Conservation (phyloP, 106 monocot genomes). For the Xerophyta viscosa region DNA sequence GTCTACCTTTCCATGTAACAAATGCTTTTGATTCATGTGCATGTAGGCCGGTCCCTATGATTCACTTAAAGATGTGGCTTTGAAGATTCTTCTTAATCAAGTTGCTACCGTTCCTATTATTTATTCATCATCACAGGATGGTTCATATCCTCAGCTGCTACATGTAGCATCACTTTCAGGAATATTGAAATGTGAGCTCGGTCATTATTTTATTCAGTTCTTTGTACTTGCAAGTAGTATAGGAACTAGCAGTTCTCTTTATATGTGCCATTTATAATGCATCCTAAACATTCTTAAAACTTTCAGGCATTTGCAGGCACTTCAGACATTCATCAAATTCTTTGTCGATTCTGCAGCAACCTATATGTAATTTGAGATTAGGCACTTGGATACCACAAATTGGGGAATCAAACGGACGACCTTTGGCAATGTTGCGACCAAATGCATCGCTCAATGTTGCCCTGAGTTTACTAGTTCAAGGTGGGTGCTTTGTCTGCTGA, state of each 20-base stretch:
- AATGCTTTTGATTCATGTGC: not conserved
- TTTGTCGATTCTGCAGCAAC: slow-evolving; percentile 75
- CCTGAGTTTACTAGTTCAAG: slow-evolving; percentile 80
- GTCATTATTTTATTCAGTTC: no score
- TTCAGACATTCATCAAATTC: slow-evolving; percentile 69
- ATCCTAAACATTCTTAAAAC: not conserved
- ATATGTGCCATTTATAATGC: not conserved
- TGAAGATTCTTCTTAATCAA: slow-evolving; percentile 80
- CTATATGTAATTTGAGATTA: slow-evolving; percentile 53
- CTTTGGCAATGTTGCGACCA: slow-evolving; percentile 67
- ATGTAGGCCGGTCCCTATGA: slow-evolving; percentile 82
- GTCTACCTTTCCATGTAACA: not conserved
- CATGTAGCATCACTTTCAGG: slow-evolving; percentile 87
- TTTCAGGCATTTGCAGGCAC: slow-evolving; percentile 86
- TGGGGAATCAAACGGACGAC: slow-evolving; percentile 65
- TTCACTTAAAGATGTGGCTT: slow-evolving; percentile 73
- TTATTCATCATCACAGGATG: slow-evolving; percentile 69
- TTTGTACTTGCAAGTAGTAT: no score
- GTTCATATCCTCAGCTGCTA: slow-evolving; percentile 74
- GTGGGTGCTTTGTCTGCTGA: slow-evolving; percentile 14
- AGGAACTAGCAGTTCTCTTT: not conserved
- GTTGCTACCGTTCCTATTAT: slow-evolving; percentile 86
- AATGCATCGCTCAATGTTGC: slow-evolving; percentile 76
- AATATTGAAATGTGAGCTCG: slow-evolving; percentile 70
- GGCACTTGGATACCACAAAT: slow-evolving; percentile 91